Evolutionary conservation across 106 monocot species (phyloP), one percentile per base, ranked within the genome.

Genomic region (Dendrobium nobile): DNA sequence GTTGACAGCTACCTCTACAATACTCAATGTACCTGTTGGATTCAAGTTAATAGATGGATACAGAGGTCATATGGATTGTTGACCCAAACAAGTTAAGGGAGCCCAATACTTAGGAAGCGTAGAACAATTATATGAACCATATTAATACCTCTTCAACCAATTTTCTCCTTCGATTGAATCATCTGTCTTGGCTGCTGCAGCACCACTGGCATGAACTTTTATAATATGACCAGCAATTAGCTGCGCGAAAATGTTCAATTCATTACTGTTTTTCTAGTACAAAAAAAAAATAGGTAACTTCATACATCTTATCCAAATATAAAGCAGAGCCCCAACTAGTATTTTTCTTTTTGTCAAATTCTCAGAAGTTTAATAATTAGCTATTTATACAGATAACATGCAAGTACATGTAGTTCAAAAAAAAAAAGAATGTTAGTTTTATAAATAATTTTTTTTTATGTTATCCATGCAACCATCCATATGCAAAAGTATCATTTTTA

Each of bases 201-300:
- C 92, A 80, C 92, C 95, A 86, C 87, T 91, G 18, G 98, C 89
- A 89, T 98, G 98, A 41, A 98, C 91, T 85, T 95, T 95, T 58
- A 98, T 98, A n/a, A 98, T 95, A 80, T 98, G 98, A 43, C 86
- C 88, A 68, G 95, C 94, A 82, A 98, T 98, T 82, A 37, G 85
- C 98, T 98, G 85, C 27, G 86, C n/a, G 19, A 17, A 65, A 75
- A 73, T 48, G 20, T 4, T 56, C 9, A 37, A 37, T 22, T 54
- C 19, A 0, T 55, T 78, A 4, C 22, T 19, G 17, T 42, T 75
- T 75, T 45, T 22, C 48, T 16, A 51, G 47, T 15, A 54, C 0
- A 37, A 19, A n/a, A 61, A 55, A 7, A 75, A 75, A 54, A 73
- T 6, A 11, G 47, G 47, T 11, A 47, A 47, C 11, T 47, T 47